Base-by-base conservation (phyloP, 441 rosid species). In the Adansonia rubrostipa region DNA sequence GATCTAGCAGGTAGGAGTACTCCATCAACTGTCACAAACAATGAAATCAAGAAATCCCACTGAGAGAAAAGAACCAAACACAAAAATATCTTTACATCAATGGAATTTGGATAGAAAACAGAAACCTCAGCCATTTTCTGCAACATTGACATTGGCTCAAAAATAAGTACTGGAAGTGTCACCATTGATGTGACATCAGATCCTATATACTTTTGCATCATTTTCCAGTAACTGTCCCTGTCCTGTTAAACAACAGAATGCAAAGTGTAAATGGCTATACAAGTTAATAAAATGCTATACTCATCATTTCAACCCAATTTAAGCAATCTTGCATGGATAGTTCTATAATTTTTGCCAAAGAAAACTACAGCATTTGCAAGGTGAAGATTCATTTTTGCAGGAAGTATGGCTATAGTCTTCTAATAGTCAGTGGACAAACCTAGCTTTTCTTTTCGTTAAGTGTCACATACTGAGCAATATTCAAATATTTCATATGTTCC, bases 51-150 rank as follows among this genome's bases (percentile, higher is more conserved):
- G 61, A 82, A 33, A 33, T 66, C 24, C 71, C 73, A 60, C 42
- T 7, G 44, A 53, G 66, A 20, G 62, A 76, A 78, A 62, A 82
- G 33, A 53, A 44, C n/a, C 66, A 57, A 40, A 61, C 13, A 40
- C 42, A 53, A 47, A 15, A 75, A 60, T 10, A 7, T 47, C 22
- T 40, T 62, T 48, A 64, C 14, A 24, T 40, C 61, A 57, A 76
- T 40, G 24, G 24, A 71, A 22, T 11, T 36, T 17, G 57, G 40
- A 44, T 33, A 20, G 75, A 5, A 44, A 82, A 70, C 73, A 76
- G 87, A 78, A 67, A 96, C 98, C 99, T 94, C 99, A n/a, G 98
- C 98, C 95, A 95, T 90, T 86, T 89, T 94, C 91, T 97, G 99
- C 73, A 97, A 84, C 93, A 91, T 92, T 53, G 98, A 87, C 93